These are phyloP conservation scores for Spiromastix sp. DNA, from an alignment of 2,329 filamentous ascomycete genomes.

Conservation along the genomic window DNA sequence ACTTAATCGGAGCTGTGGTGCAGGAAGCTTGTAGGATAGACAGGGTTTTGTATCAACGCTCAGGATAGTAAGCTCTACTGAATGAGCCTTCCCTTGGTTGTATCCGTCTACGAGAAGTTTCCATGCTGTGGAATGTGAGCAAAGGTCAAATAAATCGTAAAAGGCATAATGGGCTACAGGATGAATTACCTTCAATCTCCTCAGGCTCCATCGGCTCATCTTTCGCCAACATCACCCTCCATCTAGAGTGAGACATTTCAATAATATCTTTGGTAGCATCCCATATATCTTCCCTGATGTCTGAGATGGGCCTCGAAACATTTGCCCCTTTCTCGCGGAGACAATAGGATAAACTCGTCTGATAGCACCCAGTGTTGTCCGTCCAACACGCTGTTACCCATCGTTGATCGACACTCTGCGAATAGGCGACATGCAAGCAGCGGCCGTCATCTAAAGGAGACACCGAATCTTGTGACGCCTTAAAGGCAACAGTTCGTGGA, in stretches of 20 bases:
- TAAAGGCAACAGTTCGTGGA: constrained; percentile 46
- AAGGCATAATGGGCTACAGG: too few species aligned
- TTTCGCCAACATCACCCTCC: constrained; percentile 46
- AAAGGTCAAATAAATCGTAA: background rate
- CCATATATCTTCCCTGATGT: constrained; percentile 49
- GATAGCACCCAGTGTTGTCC: constrained; percentile 45
- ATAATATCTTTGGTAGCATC: constrained; percentile 46
- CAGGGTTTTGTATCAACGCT: constrained; percentile 26
- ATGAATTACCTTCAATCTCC: constrained; percentile 38
- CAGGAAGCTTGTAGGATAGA: constrained; percentile 23
- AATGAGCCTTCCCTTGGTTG: constrained; percentile 23
- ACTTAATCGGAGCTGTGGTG: constrained; percentile 22
- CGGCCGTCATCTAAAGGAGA: constrained; percentile 48
- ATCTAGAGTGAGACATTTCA: constrained; percentile 40
- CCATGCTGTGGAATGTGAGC: constrained; percentile 22
- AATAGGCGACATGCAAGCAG: constrained; percentile 50
- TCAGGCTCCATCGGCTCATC: constrained; percentile 41
- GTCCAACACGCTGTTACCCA: constrained; percentile 53
- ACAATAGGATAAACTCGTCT: constrained; percentile 45
- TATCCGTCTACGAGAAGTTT: constrained; percentile 26
- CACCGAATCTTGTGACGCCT: constrained; percentile 39
- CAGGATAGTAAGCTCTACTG: constrained; percentile 28
- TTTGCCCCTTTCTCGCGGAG: constrained; percentile 30
- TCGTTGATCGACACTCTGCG: constrained; percentile 42
- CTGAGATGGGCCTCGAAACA: constrained; percentile 29